These are phyloP conservation scores for Rhodotorula sp. DNA, from an alignment of 1,284 basidiomycete species.

Conservation along the genomic window DNA sequence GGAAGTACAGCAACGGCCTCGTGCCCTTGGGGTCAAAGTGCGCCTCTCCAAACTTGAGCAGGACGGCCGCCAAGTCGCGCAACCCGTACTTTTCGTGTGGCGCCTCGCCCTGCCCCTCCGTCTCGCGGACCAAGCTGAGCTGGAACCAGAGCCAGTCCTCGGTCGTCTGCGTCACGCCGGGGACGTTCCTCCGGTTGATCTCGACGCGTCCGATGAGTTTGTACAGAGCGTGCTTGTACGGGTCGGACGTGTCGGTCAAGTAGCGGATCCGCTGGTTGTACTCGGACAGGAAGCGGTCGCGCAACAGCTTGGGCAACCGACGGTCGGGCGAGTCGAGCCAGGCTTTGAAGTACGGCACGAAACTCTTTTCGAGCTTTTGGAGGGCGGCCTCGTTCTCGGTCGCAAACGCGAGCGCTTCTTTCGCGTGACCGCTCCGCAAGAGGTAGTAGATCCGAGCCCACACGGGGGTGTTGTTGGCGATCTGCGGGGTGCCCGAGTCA, in stretches of 20 bases:
- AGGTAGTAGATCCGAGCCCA: slow-evolving; percentile 94
- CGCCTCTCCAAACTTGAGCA: slow-evolving; percentile 82
- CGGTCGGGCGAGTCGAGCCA: slow-evolving; percentile 81
- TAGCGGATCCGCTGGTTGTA: slow-evolving; percentile 93
- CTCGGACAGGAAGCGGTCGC: slow-evolving; percentile 79
- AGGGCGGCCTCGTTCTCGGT: slow-evolving; percentile 70
- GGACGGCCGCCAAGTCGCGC: slow-evolving; percentile 71
- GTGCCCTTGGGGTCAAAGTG: slow-evolving; percentile 83
- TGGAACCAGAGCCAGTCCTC: slow-evolving; percentile 99
- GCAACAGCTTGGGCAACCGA: slow-evolving; percentile 70
- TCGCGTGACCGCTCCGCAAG: slow-evolving; percentile 75
- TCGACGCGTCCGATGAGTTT: slow-evolving; percentile 94
- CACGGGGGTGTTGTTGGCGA: slow-evolving; percentile 77
- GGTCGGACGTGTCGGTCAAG: slow-evolving; percentile 65
- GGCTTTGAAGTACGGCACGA: slow-evolving; percentile 77
- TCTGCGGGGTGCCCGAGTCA: slow-evolving; percentile 51
- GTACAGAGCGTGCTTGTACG: slow-evolving; percentile 93
- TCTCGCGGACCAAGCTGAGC: slow-evolving; percentile 66
- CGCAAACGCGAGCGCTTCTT: slow-evolving; percentile 77
- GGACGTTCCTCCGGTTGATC: slow-evolving; percentile 72
- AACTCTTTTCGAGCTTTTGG: slow-evolving; percentile 75
- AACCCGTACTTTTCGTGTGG: slow-evolving; percentile 63
- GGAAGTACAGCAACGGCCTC: slow-evolving; percentile 70
- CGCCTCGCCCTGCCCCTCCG: slow-evolving; percentile 58
- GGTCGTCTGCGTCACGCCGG: slow-evolving; percentile 81